phyloP scores from a whole-genome alignment of 2,329 filamentous ascomycete genomes.

The Epichloe glyceriae region DNA sequence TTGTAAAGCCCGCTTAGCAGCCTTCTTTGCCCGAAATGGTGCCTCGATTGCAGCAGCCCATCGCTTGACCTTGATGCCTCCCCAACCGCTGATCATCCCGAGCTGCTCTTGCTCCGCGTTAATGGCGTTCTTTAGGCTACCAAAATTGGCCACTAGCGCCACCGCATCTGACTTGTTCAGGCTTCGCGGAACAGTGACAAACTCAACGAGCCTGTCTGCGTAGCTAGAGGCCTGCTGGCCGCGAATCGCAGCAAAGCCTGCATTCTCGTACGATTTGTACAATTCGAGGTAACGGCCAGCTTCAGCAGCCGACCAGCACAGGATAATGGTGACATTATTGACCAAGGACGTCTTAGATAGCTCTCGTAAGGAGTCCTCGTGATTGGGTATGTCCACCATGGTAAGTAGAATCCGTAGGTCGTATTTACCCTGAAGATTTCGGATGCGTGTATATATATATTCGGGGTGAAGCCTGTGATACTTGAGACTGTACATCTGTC shows the following conservation, averaged over 20 bases:
- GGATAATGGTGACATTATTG: slow-evolving; percentile 81
- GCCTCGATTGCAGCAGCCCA: slow-evolving; percentile 77
- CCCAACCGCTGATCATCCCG: slow-evolving; percentile 78
- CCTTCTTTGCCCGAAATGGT: slow-evolving; percentile 66
- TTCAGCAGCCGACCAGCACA: slow-evolving; percentile 91
- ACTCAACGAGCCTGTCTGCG: slow-evolving; percentile 77
- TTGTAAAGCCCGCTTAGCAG: slow-evolving; percentile 35
- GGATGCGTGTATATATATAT: slow-evolving; percentile 92
- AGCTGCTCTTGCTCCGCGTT: slow-evolving; percentile 84
- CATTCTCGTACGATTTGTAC: slow-evolving; percentile 89
- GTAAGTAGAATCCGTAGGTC: slow-evolving; percentile 73
- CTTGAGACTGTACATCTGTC: slow-evolving; percentile 48
- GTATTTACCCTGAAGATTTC: slow-evolving; percentile 72
- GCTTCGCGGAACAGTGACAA: slow-evolving; percentile 77
- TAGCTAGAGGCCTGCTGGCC: slow-evolving; percentile 77
- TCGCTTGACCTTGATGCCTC: slow-evolving; percentile 81
- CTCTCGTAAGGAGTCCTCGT: slow-evolving; percentile 80
- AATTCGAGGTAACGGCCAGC: slow-evolving; percentile 87
- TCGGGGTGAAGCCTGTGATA: slow-evolving; percentile 96
- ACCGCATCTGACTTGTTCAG: slow-evolving; percentile 94
- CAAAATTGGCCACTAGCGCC: slow-evolving; percentile 81
- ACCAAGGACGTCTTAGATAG: slow-evolving; percentile 84
- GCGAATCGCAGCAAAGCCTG: slow-evolving; percentile 65
- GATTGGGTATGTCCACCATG: slow-evolving; percentile 91
- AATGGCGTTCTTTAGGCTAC: slow-evolving; percentile 71